Evolutionary conservation across 208 protist species (phyloP).

Genomic region (Leishmania amazonensis): DNA sequence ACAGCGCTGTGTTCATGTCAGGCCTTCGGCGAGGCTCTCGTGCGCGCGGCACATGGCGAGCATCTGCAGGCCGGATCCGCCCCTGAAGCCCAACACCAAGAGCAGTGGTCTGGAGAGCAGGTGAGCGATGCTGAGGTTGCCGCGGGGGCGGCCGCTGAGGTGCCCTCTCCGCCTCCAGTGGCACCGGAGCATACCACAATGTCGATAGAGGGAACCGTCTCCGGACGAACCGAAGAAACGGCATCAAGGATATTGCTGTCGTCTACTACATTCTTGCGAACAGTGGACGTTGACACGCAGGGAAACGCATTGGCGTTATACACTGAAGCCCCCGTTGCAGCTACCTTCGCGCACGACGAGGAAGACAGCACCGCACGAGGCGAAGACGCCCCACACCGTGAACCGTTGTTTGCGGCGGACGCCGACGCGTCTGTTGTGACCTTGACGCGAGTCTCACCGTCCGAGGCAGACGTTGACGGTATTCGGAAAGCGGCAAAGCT

Average conservation of each 20-base stretch:
- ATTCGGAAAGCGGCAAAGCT: conserved; percentile 20
- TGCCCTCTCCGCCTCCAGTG: not conserved
- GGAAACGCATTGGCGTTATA: not conserved
- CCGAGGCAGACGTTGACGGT: conserved; percentile 7
- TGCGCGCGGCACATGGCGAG: conserved; percentile 20
- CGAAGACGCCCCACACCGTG: conserved; percentile 1
- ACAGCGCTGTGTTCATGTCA: conserved; percentile 26
- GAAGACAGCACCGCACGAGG: not conserved
- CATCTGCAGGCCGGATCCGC: not conserved
- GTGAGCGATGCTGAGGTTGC: conserved; percentile 45
- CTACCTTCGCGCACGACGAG: not conserved
- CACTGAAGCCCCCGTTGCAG: not conserved
- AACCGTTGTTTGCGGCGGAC: conserved; percentile 32
- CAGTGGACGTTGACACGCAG: not conserved
- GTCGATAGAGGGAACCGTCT: not conserved
- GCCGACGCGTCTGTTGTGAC: not conserved
- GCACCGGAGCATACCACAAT: not conserved
- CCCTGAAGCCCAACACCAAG: not conserved
- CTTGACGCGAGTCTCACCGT: not conserved
- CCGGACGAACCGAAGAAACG: not conserved
- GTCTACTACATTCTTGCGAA: not conserved
- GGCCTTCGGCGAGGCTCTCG: conserved; percentile 27
- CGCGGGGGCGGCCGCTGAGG: conserved; percentile 21
- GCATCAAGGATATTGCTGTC: not conserved
- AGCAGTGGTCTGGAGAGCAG: conserved; percentile 18